Base-by-base conservation (phyloP, 768 basidiomycete genomes). In the Macrocybe gigantea region DNA sequence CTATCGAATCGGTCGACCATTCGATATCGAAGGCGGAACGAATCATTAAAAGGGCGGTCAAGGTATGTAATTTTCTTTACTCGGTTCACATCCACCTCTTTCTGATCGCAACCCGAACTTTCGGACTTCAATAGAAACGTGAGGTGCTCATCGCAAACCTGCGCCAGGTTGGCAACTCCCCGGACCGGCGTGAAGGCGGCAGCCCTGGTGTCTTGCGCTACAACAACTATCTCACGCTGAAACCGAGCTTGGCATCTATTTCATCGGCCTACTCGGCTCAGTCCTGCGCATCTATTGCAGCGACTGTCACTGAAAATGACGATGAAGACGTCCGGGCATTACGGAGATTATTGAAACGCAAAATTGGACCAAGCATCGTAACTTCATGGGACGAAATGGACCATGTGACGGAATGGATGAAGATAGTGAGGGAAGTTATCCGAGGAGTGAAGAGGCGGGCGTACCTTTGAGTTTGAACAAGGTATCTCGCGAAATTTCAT, bases 321-420 rank as follows among this genome's bases (percentile, higher is more conserved):
- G 84, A 84, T 47, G 79, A 86, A 41, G 87, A 88, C 50, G 74
- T 71, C 8, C 74, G 77, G 33, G 70, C 73, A 29, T 67, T 86
- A 33, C 82, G 83, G 10, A 72, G 83, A 12, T 61, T 89, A n/a
- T 56, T 88, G 14, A 62, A 80, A 36, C 75, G 82, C 40, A 87
- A 86, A 64, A 75, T 88, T 46, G 78, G 82, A 35, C 74, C 78
- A 49, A 66, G 75, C 40, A 53, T 77, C 45, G 68, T 69, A 11
- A 78, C 77, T 5, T 79, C 80, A 2, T 74, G 77, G 55, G 81
- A 82, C 38, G 82, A 86, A 56, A 68, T 86, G 38, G 83, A 87
- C 50, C 77, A 73, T 52, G 72, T 73, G 33, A 68, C 67, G 14
- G 65, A 63, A 1, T 87, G 85, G 84, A 62, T 86, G 13, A 70